These are phyloP conservation scores for Physcomitrellopsis africana DNA, from an alignment of 225 moss, liverwort and hornwort species.

Conservation along the genomic window DNA sequence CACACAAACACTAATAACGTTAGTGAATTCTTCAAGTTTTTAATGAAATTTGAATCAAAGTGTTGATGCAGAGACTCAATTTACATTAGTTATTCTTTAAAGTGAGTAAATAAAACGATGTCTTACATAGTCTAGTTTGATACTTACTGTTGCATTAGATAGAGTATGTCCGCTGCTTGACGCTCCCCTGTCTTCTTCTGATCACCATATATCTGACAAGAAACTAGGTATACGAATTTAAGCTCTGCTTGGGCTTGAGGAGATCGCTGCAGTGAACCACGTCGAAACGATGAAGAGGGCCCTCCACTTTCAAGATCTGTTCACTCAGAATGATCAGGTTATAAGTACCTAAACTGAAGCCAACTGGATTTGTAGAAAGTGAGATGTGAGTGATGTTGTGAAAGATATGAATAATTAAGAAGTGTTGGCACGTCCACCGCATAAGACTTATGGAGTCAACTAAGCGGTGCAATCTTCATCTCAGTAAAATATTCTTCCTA, in stretches of 20 bases:
- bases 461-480: too few species aligned
- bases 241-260: constrained; percentile 84
- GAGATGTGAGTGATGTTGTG: background rate
- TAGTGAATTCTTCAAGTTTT: background rate
- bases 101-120: constrained; percentile 6
- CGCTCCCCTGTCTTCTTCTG: constrained; percentile 71
- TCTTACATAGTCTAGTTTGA: background rate
- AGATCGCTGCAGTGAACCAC: constrained; percentile 44
- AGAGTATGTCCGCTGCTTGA: constrained; percentile 86
- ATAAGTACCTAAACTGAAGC: background rate
- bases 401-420: background rate
- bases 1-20: background rate
- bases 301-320: constrained; percentile 73
- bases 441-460: too few species aligned
- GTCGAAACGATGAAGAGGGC: constrained; percentile 41
- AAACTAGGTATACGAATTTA: constrained; percentile 96
- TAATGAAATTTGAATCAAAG: background rate
- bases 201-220: constrained; percentile 92
- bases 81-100: constrained; percentile 3
- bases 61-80: constrained; percentile 2
- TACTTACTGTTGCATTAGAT: constrained; percentile 80
- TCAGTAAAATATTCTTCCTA: too few species aligned
- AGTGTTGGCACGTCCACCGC: constrained; percentile 2
- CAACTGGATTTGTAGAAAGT: constrained; percentile 1
- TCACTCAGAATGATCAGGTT: constrained; percentile 16